Conservation (phyloP, 768 basidiomycete species). For the Hortiboletus campestris region DNA sequence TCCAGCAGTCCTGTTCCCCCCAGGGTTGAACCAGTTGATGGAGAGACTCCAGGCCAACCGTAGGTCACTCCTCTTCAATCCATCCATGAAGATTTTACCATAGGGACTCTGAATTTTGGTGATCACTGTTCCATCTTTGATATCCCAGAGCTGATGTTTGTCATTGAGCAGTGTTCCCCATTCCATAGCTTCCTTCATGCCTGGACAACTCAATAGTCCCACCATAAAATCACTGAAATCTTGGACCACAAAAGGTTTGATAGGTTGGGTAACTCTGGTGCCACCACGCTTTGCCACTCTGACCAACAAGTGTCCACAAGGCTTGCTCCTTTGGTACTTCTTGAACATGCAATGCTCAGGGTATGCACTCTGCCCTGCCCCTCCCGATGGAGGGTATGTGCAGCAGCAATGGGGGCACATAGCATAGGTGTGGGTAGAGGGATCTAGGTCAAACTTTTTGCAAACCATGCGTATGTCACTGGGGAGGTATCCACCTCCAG, state of each 20-base stretch:
- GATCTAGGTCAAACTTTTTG: conserved; percentile 17
- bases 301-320: conserved; percentile 12
- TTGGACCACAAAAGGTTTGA: conserved; percentile 24
- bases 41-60: conserved; percentile 24
- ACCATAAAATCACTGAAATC: conserved; percentile 30
- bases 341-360: conserved; percentile 23
- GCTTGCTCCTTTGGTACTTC: conserved; percentile 8
- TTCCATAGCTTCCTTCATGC: conserved; percentile 31
- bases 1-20: conserved; percentile 19
- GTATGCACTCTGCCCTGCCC: neutral
- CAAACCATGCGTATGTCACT: conserved; percentile 19
- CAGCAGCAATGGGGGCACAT: conserved; percentile 30
- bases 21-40: conserved; percentile 31
- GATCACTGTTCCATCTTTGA: neutral
- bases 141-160: neutral
- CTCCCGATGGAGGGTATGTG: conserved; percentile 6
- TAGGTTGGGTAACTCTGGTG: neutral
- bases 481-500: neutral
- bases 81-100: neutral
- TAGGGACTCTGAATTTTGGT: neutral
- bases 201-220: conserved; percentile 23
- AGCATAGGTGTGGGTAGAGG: conserved; percentile 16
- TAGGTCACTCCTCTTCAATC: conserved; percentile 3
- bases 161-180: neutral
- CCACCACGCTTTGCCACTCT: neutral